phyloP scores from a whole-genome alignment of 495 filamentous ascomycete genomes.

The Rhizodiscina lignyota region DNA sequence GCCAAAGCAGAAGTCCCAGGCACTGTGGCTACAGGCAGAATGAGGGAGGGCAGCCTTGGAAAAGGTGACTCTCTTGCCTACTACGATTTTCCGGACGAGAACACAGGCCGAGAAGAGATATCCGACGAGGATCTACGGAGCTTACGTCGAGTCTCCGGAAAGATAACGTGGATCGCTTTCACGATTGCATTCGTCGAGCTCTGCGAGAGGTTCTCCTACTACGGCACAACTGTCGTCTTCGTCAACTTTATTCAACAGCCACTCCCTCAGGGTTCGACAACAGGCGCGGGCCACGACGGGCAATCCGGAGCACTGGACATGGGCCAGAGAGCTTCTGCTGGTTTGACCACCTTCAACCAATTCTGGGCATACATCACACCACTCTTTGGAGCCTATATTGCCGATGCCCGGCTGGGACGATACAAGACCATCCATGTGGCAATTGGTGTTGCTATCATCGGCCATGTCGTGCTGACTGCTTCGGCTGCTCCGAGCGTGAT shows the following conservation, averaged over 20 bases:
- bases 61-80: background rate
- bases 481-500: conserved; percentile 48
- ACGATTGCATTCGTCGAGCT: conserved; percentile 61
- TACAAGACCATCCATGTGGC: conserved; percentile 50
- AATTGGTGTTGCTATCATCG: conserved; percentile 41
- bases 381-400: conserved; percentile 49
- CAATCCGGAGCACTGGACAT: conserved; percentile 50
- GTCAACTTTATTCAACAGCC: conserved; percentile 55
- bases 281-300: conserved; percentile 32
- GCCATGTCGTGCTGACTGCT: conserved; percentile 47
- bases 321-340: conserved; percentile 49
- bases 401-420: conserved; percentile 55
- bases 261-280: conserved; percentile 39
- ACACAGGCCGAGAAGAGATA: background rate
- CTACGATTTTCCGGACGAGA: background rate
- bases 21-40: background rate
- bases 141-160: conserved; percentile 47
- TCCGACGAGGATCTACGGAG: conserved; percentile 39
- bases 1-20: background rate
- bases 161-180: conserved; percentile 46
- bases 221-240: conserved; percentile 57
- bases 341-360: conserved; percentile 48
- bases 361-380: conserved; percentile 67
- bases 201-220: conserved; percentile 68
- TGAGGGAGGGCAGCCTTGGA: background rate